Percentiles rank a stretch among this genome's conserved stretches.
Evolutionary conservation across 2,329 filamentous ascomycete genomes (phyloP).

Genomic region (Verticillium isaacii): DNA sequence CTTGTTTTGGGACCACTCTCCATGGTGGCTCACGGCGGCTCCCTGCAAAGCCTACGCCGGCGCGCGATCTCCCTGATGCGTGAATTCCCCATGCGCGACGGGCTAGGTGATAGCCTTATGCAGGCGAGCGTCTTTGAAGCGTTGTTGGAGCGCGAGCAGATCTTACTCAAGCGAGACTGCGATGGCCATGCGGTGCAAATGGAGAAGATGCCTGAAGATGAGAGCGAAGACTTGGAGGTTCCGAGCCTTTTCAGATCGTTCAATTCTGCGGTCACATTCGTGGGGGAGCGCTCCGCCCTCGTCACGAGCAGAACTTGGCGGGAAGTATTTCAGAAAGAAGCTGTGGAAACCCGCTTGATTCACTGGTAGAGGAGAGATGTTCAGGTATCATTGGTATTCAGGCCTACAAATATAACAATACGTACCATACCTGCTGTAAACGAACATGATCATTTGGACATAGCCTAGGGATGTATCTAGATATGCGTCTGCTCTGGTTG

Average conservation of each 20-base stretch:
- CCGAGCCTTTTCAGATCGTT: background rate
- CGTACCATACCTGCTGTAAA: too few relatives aligned
- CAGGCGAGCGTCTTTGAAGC: background rate
- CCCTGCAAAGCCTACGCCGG: slow-evolving; percentile 1
- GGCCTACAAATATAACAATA: too few relatives aligned
- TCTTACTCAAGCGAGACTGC: background rate
- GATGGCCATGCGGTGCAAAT: too few relatives aligned
- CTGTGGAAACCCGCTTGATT: background rate
- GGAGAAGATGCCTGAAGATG: background rate
- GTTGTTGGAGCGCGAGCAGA: background rate
- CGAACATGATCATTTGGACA: too few relatives aligned
- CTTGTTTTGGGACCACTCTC: slow-evolving; percentile 3
- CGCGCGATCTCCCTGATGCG: slow-evolving; percentile 7
- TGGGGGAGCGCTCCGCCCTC: background rate
- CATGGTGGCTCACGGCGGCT: slow-evolving; percentile 5
- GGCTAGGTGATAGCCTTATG: background rate
- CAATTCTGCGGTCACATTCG: background rate
- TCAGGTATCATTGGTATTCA: too few relatives aligned
- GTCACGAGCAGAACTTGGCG: background rate
- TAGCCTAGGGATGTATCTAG: too few relatives aligned
- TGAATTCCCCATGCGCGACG: slow-evolving; percentile 2
- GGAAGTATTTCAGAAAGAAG: background rate
- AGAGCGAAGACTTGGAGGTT: background rate
- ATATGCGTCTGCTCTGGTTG: background rate
- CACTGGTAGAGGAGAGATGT: background rate